Evolutionary conservation across 106 monocot species (phyloP), one percentile per base, ranked within the genome.

Genomic region (Phalaenopsis aphrodite): DNA sequence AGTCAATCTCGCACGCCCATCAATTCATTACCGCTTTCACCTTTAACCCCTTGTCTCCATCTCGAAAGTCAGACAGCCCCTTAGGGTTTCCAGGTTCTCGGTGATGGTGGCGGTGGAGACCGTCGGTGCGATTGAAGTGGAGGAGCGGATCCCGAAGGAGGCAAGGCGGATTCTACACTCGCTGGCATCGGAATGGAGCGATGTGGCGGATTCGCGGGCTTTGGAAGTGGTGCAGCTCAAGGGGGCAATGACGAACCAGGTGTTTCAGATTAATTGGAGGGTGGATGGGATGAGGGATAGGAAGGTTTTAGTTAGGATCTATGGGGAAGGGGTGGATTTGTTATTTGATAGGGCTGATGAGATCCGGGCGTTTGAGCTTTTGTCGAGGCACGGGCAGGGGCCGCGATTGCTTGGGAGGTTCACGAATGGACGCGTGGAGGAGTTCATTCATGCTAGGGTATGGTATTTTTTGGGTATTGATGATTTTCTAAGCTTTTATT

Each of bases 381-480:
- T 94, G 79, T 94, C 97, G 39, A 75, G 66, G 69, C 92, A 94
- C 74, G 94, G 92, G 5, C 97, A 98, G 48, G 97, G 97, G 8
- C 97, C 97, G 11, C 79, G 81, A 9, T 86, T 98, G 49, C 94
- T 98, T 42, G 92, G 86, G 30, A 74, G 94, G n/a, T 98, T 98
- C 86, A 68, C 80, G 10, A 88, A 81, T 45, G 97, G 97, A 37
- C 92, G 97, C n/a, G 86, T 98, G 16, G 97, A 98, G 83, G 97
- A 98, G 89, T 98, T 98, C 82, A 92, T 98, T 75, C 94, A 94
- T 78, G 97, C 97, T 46, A 87, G 97, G 82, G 97, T 94, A 89
- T 39, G 57, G 15, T 75, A 5, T 10, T 49, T 52, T 52, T 1
- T 64, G n/a, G 56, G 16, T 52, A 15, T 52, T 52, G 37, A 9